Evolutionary conservation across 352 stramenopile species (phyloP), one percentile per base, ranked within the genome.

Genomic region (Phytophthora pisi): DNA sequence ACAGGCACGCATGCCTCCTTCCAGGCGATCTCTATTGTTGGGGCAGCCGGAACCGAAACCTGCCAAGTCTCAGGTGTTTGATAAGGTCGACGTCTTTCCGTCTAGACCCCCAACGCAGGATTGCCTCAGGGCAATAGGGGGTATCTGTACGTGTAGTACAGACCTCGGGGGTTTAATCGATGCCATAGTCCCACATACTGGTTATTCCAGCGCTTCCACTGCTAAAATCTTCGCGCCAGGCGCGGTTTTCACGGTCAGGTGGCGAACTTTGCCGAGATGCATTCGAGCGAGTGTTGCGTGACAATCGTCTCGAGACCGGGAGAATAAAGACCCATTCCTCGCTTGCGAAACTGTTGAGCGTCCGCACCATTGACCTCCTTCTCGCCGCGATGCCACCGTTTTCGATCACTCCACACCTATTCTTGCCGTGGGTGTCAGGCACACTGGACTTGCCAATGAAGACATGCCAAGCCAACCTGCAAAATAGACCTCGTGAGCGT

Each of bases 1-100:
- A 45, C 18, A 42, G 47, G 38, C 54, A 64, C 51, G 54, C 28
- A 60, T 40, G 16, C 30, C 38, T 54, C 61, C 50, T 57, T 53
- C 24, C 28, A 5, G 24, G 34, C 45, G 42, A 50, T 50, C n/a
- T 26, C 64, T 70, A 70, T 70, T 70, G 42, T 70, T 61, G 50
- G 62, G 38, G 38, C 38, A 46, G 38, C 15, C 10, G 36, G 46
- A 42, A 42, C 36, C 36, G 36, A 16, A 42, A 46, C 38, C 20
- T 45, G 8, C 9, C 11, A 18, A n/a, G 11, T 46, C 38, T 40
- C 34, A 40, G 34, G 34, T 40, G 9, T 15, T 40, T 11, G 34
- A 40, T 13, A 40, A 40, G 0, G 10, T 16, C 10, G 13, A 40
- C 0, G 4, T 5, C 34, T 15, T 16, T 11, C 34, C 34, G 10